Base-by-base conservation (phyloP, 768 basidiomycete species). In the Tephrocybe rancida region DNA sequence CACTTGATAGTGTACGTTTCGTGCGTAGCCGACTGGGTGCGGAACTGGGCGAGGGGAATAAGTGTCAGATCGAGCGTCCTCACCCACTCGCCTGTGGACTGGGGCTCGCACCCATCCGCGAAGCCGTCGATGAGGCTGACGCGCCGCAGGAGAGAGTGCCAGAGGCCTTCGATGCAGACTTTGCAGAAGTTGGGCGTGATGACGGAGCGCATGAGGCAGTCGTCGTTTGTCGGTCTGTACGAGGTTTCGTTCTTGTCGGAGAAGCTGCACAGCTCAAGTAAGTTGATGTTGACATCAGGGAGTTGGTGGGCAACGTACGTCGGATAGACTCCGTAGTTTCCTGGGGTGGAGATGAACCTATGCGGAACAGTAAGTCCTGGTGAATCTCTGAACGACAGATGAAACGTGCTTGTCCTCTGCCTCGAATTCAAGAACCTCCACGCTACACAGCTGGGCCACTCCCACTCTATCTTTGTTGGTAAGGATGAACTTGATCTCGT, bases 151-250 rank as follows among this genome's bases (percentile, higher is more conserved):
- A 90, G 80, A 16, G 82, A 74, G 43, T 82, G 69, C 89, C 90
- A 92, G 27, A 92, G 81, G 5, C 80, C 87, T 58, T 92, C 90
- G 13, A 80, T 61, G 63, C 90, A 92, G 46, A 82, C 84, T 57
- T 75, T 82, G 75, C 90, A 92, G 64, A 92, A 88, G 62, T 87
- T 81, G 50, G 88, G 84, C 0, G 79, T 76, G 25, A 79, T 83
- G 37, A 90, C 85, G 48, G 73, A 71, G 37, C 90, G 87, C 90
- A 92, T 92, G 43, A 92, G 81, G 64, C 90, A 92, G 65, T 85
- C 87, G 55, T 89, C 85, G 58, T 90, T 89, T 2, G 90, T 92
- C 3, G 90, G 90, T n/a, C 90, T 81, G 68, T 87, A 92, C 3
- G 81, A 79, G 0, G 87, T 90, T 47, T 67, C 66, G 60, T 91